These are phyloP conservation scores for Waltergamsia citrina DNA, from an alignment of 2,329 filamentous ascomycete genomes.

Conservation along the genomic window DNA sequence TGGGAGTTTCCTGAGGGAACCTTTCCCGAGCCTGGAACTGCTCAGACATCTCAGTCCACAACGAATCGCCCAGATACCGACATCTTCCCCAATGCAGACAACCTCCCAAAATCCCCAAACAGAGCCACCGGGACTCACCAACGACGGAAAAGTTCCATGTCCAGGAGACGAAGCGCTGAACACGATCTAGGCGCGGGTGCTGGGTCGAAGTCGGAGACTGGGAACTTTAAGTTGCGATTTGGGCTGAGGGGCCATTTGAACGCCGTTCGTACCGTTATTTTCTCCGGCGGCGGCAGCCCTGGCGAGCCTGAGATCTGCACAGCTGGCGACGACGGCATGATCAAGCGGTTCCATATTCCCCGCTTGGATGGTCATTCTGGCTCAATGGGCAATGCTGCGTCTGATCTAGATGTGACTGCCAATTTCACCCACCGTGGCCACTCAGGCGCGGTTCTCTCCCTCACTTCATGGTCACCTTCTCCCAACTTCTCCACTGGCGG, in stretches of 20 bases:
- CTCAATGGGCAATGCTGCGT: conserved; percentile 41
- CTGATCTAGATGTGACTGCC: conserved; percentile 82
- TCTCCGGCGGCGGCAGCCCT: conserved; percentile 90
- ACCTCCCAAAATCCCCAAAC: conserved; percentile 70
- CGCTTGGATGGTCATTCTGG: conserved; percentile 53
- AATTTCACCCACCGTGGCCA: conserved; percentile 96
- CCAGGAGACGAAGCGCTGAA: conserved; percentile 59
- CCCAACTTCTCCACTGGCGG: conserved; percentile 86
- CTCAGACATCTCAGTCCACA: conserved; percentile 34
- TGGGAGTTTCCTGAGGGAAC: conserved; percentile 89
- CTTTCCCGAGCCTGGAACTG: conserved; percentile 45
- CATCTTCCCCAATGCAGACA: conserved; percentile 74
- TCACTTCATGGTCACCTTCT: conserved; percentile 80
- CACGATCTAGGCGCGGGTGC: conserved; percentile 45
- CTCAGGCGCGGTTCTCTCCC: conserved; percentile 75
- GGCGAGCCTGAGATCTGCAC: conserved; percentile 97
- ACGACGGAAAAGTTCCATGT: conserved; percentile 74
- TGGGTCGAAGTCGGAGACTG: conserved; percentile 54
- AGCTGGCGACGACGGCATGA: conserved; percentile 85
- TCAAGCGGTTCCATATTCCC: conserved; percentile 95
- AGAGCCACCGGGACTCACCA: conserved; percentile 58
- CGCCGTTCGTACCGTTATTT: conserved; percentile 88
- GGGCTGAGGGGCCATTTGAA: conserved; percentile 88
- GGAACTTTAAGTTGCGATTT: conserved; percentile 86
- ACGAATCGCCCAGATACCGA: conserved; percentile 74